These are phyloP conservation scores for Mortierella hygrophila DNA, from an alignment of 192 early-diverging fungal genomes.

Conservation along the genomic window DNA sequence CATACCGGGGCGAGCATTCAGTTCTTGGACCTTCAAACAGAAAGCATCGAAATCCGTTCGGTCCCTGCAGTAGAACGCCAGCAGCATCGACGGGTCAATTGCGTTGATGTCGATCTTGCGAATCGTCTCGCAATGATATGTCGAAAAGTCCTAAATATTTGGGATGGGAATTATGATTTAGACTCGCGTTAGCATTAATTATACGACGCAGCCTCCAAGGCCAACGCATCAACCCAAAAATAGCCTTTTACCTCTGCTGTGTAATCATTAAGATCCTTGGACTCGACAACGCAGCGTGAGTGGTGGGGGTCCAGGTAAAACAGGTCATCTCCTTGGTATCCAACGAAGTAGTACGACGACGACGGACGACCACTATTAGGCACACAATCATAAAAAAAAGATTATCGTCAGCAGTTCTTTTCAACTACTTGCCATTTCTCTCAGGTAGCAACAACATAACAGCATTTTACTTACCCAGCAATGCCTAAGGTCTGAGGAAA, in stretches of 20 bases:
- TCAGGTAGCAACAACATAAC: not conserved
- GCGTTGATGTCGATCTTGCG: slow-evolving; percentile 80
- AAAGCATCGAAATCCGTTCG: slow-evolving; percentile 71
- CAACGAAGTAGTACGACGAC: slow-evolving; percentile 94
- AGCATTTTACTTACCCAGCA: slow-evolving; percentile 75
- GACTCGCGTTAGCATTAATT: not conserved
- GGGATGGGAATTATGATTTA: not conserved
- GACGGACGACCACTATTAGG: slow-evolving; percentile 85
- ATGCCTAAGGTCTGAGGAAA: slow-evolving; percentile 89
- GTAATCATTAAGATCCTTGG: slow-evolving; percentile 61
- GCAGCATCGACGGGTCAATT: slow-evolving; percentile 94
- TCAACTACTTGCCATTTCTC: not conserved
- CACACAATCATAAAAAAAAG: not conserved
- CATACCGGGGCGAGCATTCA: slow-evolving; percentile 58
- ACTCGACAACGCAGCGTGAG: slow-evolving; percentile 75
- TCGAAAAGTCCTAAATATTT: slow-evolving; percentile 69
- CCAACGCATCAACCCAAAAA: not conserved
- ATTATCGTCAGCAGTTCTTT: not conserved
- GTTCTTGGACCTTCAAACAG: slow-evolving; percentile 61
- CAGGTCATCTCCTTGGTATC: slow-evolving; percentile 85
- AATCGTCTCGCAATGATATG: slow-evolving; percentile 86
- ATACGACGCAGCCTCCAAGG: not conserved
- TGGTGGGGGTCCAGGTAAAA: slow-evolving; percentile 96
- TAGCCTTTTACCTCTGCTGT: slow-evolving; percentile 58
- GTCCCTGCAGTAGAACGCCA: slow-evolving; percentile 87